Conservation (phyloP, 345 rosid genomes). For the Lepidium aucheri region DNA sequence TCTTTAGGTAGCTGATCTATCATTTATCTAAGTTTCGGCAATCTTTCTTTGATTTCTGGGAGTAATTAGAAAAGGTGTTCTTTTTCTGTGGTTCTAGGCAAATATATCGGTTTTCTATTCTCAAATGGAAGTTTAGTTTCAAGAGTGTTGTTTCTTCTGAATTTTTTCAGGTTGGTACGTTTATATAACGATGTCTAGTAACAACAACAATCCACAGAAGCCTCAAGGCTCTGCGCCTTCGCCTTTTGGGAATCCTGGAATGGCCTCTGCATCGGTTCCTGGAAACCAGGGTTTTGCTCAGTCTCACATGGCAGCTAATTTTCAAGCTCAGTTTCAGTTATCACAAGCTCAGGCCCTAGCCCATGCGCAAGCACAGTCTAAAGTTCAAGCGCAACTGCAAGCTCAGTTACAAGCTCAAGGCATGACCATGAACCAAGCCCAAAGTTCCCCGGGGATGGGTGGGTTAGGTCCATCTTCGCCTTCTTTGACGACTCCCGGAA, state of each 20-base stretch:
- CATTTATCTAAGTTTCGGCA: not conserved
- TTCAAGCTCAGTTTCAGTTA: slow-evolving; percentile 62
- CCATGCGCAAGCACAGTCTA: slow-evolving; percentile 54
- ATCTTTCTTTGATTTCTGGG: not conserved
- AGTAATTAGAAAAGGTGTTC: not conserved
- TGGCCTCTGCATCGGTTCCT: slow-evolving; percentile 47
- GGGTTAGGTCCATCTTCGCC: slow-evolving; percentile 65
- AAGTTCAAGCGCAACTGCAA: slow-evolving; percentile 67
- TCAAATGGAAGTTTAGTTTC: not conserved
- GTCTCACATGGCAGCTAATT: slow-evolving; percentile 45
- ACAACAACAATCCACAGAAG: slow-evolving; percentile 53
- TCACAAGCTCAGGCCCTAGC: slow-evolving; percentile 63
- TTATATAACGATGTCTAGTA: slow-evolving; percentile 41
- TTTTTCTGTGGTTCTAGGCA: not conserved
- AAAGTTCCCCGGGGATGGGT: slow-evolving; percentile 41
- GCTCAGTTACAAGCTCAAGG: slow-evolving; percentile 78
- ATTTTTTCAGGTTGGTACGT: slow-evolving; percentile 4
- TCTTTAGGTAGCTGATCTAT: not conserved
- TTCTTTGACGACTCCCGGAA: slow-evolving; percentile 59
- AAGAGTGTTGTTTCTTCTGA: not conserved
- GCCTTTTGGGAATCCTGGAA: slow-evolving; percentile 73
- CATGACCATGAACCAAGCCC: slow-evolving; percentile 45
- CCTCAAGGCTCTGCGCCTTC: slow-evolving; percentile 57
- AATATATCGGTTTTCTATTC: not conserved
- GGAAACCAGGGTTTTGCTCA: slow-evolving; percentile 50